Conservation (phyloP, 441 rosid genomes). For the Jatropha multifida region DNA sequence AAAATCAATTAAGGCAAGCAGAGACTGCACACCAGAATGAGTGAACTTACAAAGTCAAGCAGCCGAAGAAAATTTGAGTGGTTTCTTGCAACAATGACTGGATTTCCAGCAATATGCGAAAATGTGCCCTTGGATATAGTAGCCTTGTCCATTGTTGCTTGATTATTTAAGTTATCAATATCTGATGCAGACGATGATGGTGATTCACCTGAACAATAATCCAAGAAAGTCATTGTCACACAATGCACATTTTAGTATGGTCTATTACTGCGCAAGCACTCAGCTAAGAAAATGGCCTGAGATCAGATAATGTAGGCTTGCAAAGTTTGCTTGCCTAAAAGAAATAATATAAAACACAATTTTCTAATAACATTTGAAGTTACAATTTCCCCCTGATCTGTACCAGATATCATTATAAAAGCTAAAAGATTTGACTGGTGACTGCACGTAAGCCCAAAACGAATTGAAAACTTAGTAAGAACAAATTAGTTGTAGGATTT, state of each 20-base stretch:
- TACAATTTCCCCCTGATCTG: neutral
- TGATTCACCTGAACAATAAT: constrained; percentile 67
- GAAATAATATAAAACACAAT: neutral
- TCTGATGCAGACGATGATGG: constrained; percentile 96
- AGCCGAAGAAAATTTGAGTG: constrained; percentile 47
- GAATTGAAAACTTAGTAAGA: neutral
- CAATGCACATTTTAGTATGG: neutral
- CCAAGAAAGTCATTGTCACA: constrained; percentile 8
- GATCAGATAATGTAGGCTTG: neutral
- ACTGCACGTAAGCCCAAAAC: neutral
- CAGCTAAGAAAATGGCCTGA: neutral
- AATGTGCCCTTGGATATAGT: constrained; percentile 45
- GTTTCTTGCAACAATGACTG: constrained; percentile 44
- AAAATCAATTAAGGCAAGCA: neutral
- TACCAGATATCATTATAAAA: neutral
- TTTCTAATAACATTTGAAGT: neutral
- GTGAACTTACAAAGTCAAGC: constrained; percentile 72
- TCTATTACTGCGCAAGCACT: neutral
- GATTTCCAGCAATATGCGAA: constrained; percentile 53
- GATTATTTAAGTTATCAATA: constrained; percentile 68
- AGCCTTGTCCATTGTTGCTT: constrained; percentile 49
- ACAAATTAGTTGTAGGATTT: neutral
- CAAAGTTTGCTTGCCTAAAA: neutral
- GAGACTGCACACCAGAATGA: constrained; percentile 4
- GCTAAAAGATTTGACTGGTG: neutral